Conservation (phyloP, 2,329 filamentous ascomycete species). For the Phialemoniopsis sp. region DNA sequence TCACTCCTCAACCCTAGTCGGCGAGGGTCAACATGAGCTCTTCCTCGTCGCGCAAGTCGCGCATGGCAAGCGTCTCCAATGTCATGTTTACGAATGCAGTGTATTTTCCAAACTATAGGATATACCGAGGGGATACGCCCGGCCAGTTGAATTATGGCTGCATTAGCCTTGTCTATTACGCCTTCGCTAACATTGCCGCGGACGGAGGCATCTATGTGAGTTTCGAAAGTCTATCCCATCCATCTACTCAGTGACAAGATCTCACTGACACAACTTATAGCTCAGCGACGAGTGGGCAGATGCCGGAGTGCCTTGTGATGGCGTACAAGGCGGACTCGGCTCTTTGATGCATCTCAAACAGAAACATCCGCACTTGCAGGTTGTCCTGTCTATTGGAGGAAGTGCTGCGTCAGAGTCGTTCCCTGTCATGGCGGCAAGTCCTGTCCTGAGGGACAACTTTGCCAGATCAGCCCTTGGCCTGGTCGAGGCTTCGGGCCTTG, state of each 20-base stretch:
- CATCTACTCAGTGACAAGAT: neutral
- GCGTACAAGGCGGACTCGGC: constrained; percentile 65
- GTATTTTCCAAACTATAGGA: constrained; percentile 77
- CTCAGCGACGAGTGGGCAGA: constrained; percentile 79
- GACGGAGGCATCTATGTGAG: constrained; percentile 74
- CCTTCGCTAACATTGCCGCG: constrained; percentile 69
- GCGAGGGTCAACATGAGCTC: constrained; percentile 8
- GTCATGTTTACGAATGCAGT: constrained; percentile 69
- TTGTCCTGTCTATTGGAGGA: constrained; percentile 76
- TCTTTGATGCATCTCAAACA: constrained; percentile 71
- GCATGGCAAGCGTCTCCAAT: constrained; percentile 38
- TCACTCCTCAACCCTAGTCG: neutral
- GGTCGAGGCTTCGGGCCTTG: constrained; percentile 66
- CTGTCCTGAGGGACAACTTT: constrained; percentile 63
- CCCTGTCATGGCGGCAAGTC: constrained; percentile 59
- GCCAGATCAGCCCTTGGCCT: constrained; percentile 62
- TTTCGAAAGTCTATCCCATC: constrained; percentile 13
- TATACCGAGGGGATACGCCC: constrained; percentile 70
- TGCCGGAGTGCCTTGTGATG: constrained; percentile 67
- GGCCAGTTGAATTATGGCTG: constrained; percentile 70
- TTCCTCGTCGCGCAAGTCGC: constrained; percentile 34
- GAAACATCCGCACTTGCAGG: constrained; percentile 64
- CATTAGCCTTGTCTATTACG: constrained; percentile 79
- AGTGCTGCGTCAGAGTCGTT: constrained; percentile 62
- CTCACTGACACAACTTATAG: constrained; percentile 33